These are phyloP conservation scores for Artemisia annua DNA, from an alignment of 129 eudicot genomes.

Conservation along the genomic window DNA sequence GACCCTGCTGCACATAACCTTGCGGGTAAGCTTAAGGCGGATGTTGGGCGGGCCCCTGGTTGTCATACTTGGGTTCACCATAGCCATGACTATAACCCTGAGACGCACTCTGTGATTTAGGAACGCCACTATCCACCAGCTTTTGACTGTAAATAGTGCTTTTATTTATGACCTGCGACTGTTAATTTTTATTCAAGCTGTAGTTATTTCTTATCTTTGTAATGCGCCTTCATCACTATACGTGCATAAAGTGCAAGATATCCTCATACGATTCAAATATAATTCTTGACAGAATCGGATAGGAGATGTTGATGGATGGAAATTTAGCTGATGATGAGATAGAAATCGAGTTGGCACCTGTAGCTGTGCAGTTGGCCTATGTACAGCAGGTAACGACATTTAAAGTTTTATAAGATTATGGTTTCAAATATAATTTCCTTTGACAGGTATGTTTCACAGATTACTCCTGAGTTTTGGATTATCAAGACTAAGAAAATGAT, in stretches of 20 bases:
- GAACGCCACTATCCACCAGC: too few relatives aligned
- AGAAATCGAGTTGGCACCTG: slow-evolving; percentile 70
- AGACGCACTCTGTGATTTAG: slow-evolving; percentile 45
- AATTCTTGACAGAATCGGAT: too few relatives aligned
- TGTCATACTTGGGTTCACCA: slow-evolving; percentile 36
- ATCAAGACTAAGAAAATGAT: too few relatives aligned
- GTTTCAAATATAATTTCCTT: too few relatives aligned
- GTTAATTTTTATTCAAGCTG: neutral
- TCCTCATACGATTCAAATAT: slow-evolving; percentile 22
- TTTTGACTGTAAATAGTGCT: too few relatives aligned
- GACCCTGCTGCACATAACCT: slow-evolving; percentile 62
- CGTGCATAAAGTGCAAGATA: slow-evolving; percentile 11
- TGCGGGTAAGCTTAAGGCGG: slow-evolving; percentile 48
- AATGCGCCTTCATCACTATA: slow-evolving; percentile 7
- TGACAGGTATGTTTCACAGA: too few relatives aligned
- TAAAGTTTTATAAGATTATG: too few relatives aligned
- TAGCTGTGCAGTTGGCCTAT: slow-evolving; percentile 81
- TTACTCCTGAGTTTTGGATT: too few relatives aligned
- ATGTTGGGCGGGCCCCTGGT: slow-evolving; percentile 41
- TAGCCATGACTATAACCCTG: slow-evolving; percentile 77
- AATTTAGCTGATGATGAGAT: slow-evolving; percentile 68
- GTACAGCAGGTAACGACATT: slow-evolving; percentile 70
- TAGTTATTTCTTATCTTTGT: slow-evolving; percentile 3
- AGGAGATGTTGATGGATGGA: slow-evolving; percentile 83
- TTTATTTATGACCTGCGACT: neutral